These are phyloP conservation scores for Solanum hybrid DNA, from an alignment of 305 asterid species.

Conservation along the genomic window DNA sequence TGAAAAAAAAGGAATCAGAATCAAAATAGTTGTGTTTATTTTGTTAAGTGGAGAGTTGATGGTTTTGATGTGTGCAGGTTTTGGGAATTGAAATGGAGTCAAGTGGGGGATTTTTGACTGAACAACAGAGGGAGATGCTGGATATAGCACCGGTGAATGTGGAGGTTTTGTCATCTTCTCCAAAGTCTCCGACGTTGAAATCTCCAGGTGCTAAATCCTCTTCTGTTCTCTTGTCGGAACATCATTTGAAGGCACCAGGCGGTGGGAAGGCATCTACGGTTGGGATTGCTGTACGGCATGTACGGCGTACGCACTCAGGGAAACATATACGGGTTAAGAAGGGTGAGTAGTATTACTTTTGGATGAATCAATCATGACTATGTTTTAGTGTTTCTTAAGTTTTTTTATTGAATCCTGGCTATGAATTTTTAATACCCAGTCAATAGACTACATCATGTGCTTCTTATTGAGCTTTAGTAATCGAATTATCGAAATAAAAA, in stretches of 20 bases:
- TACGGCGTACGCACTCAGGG: constrained; percentile 82
- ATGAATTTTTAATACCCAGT: neutral
- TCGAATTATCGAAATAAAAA: too few species aligned
- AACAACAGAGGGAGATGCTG: constrained; percentile 83
- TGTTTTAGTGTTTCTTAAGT: neutral
- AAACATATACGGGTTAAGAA: constrained; percentile 66
- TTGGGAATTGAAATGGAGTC: constrained; percentile 53
- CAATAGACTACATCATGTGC: neutral
- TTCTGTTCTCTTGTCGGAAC: constrained; percentile 35
- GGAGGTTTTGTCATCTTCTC: constrained; percentile 70
- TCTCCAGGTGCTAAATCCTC: constrained; percentile 37
- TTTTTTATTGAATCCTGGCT: neutral
- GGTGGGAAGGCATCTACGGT: constrained; percentile 25
- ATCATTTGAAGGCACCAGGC: constrained; percentile 53
- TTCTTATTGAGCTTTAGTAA: neutral
- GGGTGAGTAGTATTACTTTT: constrained; percentile 32
- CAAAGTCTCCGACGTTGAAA: constrained; percentile 37
- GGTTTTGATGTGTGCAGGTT: constrained; percentile 29
- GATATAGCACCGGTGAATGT: constrained; percentile 64
- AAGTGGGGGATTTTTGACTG: constrained; percentile 78
- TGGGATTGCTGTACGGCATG: constrained; percentile 62
- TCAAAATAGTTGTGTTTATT: neutral
- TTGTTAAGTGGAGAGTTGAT: neutral
- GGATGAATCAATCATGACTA: neutral
- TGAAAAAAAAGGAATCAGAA: neutral